Evolutionary conservation across 148 eudicot species (phyloP).

Genomic region (Vaccinium macrocarpon): DNA sequence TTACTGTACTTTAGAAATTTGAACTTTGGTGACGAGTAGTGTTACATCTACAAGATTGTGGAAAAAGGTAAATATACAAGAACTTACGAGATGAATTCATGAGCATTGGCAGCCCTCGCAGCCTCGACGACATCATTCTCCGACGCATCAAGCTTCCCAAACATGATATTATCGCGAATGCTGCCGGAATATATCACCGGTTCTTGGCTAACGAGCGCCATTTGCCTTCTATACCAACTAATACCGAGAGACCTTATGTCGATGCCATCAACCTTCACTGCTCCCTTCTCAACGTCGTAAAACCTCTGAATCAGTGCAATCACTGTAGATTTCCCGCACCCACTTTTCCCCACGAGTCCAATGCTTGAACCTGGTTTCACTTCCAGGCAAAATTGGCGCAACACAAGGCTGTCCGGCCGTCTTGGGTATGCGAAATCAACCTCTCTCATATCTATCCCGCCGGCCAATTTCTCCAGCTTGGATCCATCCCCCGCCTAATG

Average conservation of each 20-base stretch:
- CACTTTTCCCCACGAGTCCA: slow-evolving; percentile 93
- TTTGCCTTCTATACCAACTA: slow-evolving; percentile 64
- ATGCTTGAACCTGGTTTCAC: slow-evolving; percentile 73
- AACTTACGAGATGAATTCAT: slow-evolving; percentile 88
- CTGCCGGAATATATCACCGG: slow-evolving; percentile 76
- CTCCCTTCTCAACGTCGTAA: slow-evolving; percentile 67
- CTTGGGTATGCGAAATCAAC: slow-evolving; percentile 81
- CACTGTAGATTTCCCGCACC: slow-evolving; percentile 96
- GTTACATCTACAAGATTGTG: not conserved
- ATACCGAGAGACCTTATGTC: slow-evolving; percentile 65
- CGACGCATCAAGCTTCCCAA: slow-evolving; percentile 68
- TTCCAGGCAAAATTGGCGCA: slow-evolving; percentile 61
- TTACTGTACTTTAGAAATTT: not conserved
- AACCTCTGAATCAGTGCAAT: slow-evolving; percentile 70
- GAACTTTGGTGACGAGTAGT: not conserved
- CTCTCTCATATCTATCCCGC: slow-evolving; percentile 67
- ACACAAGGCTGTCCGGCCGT: slow-evolving; percentile 44
- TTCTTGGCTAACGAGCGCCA: slow-evolving; percentile 90
- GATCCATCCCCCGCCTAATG: slow-evolving; percentile 35
- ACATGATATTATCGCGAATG: slow-evolving; percentile 60
- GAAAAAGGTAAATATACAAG: not conserved
- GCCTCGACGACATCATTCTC: slow-evolving; percentile 78
- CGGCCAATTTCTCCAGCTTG: slow-evolving; percentile 48
- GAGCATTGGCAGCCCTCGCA: slow-evolving; percentile 86
- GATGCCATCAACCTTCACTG: slow-evolving; percentile 67